Evolutionary conservation across 257 asterid genomes (phyloP).

Genomic region (Solanum piurae): DNA sequence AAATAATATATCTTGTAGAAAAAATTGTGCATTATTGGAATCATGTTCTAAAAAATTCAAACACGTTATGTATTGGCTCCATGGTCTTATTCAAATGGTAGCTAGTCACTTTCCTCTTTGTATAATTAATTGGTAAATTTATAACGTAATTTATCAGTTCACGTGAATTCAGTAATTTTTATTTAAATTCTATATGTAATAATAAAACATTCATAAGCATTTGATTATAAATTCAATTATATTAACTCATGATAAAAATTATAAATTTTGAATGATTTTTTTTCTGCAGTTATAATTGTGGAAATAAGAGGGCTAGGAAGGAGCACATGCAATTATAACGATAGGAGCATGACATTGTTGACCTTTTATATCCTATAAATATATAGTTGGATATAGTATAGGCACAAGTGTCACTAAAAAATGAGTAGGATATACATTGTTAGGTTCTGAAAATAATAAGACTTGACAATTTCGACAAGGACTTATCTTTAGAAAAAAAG

Average conservation of each 20-base stretch:
- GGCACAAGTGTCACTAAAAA: background rate
- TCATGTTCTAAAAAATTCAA: background rate
- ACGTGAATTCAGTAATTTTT: background rate
- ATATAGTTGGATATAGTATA: background rate
- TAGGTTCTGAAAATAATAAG: background rate
- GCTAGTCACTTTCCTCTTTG: background rate
- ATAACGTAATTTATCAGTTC: background rate
- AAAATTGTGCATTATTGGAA: background rate
- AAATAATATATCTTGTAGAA: background rate
- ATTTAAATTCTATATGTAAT: background rate
- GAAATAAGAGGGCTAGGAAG: background rate
- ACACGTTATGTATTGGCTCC: background rate
- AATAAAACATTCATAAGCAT: background rate
- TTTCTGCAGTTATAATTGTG: background rate
- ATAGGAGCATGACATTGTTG: constrained; percentile 29
- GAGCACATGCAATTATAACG: background rate
- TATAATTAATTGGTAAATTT: background rate
- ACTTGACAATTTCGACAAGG: background rate
- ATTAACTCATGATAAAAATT: background rate
- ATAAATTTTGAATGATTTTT: background rate
- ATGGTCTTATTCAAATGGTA: background rate
- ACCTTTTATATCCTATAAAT: constrained; percentile 2
- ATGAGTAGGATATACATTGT: constrained; percentile 1
- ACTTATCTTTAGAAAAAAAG: background rate
- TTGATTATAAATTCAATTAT: background rate